phyloP scores from a whole-genome alignment of 805 yeast species.

The Candida nitratophila region DNA sequence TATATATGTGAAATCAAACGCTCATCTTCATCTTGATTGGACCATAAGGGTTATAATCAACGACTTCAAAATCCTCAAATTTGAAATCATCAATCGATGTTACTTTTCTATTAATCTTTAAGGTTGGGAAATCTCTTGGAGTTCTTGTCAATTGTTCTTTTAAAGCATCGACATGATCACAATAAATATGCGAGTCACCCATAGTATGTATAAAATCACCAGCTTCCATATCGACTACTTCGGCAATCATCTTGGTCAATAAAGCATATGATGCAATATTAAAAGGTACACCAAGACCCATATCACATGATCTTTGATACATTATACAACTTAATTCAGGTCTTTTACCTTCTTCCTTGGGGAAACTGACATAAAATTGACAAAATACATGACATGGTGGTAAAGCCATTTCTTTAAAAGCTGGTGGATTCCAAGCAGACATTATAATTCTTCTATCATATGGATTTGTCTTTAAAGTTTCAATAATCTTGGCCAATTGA shows the following conservation, averaged over 20 bases:
- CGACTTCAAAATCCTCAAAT: slow-evolving; percentile 80
- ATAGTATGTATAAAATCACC: slow-evolving; percentile 93
- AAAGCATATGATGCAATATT: slow-evolving; percentile 95
- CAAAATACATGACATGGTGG: slow-evolving; percentile 98
- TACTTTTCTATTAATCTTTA: slow-evolving; percentile 62
- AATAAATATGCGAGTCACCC: slow-evolving; percentile 96
- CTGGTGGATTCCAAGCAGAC: slow-evolving; percentile 99
- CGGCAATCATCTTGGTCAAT: slow-evolving; percentile 90
- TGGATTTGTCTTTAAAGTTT: slow-evolving; percentile 79
- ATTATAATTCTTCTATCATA: slow-evolving; percentile 90
- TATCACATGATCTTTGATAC: slow-evolving; percentile 97
- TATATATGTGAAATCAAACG: too few species aligned
- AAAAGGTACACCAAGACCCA: slow-evolving; percentile 99
- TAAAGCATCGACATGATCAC: slow-evolving; percentile 88
- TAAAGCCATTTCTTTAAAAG: slow-evolving; percentile 86
- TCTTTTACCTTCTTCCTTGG: slow-evolving; percentile 34
- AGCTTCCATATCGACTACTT: slow-evolving; percentile 88
- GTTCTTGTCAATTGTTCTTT: slow-evolving; percentile 67
- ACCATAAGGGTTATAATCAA: slow-evolving; percentile 72
- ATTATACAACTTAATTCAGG: slow-evolving; percentile 80
- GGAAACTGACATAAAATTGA: slow-evolving; percentile 89
- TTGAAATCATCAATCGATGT: slow-evolving; percentile 77
- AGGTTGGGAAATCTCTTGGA: slow-evolving; percentile 77
- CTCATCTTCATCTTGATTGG: slow-evolving; percentile 96
- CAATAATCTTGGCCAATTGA: slow-evolving; percentile 74